phyloP scores from a whole-genome alignment of 169 alveolate species.

The Cryptosporidium parvum region DNA sequence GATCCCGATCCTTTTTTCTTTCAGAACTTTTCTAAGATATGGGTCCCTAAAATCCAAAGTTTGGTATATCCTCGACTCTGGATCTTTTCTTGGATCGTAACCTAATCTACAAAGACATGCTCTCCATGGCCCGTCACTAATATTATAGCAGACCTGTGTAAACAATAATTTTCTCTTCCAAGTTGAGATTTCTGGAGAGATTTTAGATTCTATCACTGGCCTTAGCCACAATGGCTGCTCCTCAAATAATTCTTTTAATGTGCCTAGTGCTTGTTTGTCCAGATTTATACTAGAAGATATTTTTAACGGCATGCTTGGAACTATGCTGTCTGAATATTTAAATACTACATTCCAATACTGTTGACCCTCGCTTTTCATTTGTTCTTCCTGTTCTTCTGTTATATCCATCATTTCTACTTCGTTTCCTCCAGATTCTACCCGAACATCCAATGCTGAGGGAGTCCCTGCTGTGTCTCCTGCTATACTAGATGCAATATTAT shows the following conservation, averaged over 20 bases:
- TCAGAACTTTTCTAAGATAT: conserved; percentile 76
- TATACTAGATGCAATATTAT: neutral
- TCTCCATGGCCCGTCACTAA: conserved; percentile 83
- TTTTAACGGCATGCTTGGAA: conserved; percentile 53
- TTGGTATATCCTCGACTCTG: conserved; percentile 80
- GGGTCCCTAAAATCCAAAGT: conserved; percentile 81
- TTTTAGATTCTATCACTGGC: conserved; percentile 77
- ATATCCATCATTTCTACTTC: neutral
- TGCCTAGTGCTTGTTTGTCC: conserved; percentile 56
- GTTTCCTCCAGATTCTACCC: neutral
- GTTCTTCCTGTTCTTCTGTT: conserved; percentile 29
- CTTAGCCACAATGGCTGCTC: conserved; percentile 82
- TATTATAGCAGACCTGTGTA: conserved; percentile 80
- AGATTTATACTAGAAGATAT: conserved; percentile 42
- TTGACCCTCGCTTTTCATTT: neutral
- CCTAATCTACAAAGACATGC: conserved; percentile 81
- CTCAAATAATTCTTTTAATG: conserved; percentile 65
- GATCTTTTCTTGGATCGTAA: conserved; percentile 81
- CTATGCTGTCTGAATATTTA: conserved; percentile 35
- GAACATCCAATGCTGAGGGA: neutral
- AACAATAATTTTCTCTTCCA: conserved; percentile 80
- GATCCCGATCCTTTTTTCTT: conserved; percentile 60
- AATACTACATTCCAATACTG: conserved; percentile 65
- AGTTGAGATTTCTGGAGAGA: conserved; percentile 77
- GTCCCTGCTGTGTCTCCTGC: neutral